Base-by-base conservation (phyloP, 345 rosid species). In the Hypericum androsaemum region DNA sequence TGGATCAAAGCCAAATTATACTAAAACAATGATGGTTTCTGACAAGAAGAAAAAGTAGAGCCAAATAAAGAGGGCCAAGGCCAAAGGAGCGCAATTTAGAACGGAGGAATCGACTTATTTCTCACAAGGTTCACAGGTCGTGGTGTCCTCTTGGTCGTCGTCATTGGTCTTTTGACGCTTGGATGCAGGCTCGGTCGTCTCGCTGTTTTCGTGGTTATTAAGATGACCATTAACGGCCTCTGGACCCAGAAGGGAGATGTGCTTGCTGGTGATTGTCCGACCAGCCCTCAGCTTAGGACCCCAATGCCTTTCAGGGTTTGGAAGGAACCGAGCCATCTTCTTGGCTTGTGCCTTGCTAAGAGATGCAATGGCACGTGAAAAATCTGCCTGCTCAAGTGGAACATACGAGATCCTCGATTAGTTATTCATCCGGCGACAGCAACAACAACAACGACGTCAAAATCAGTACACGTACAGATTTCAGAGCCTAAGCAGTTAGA, bases 251-350 rank as follows among this genome's bases (percentile, higher is more conserved):
- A 94, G 94, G 35, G 99, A 94, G 10, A 88, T 62, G 64, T 94
- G 99, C 73, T 94, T 94, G 72, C 79, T 80, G 22, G 99, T 94
- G 69, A 94, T 86, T 64, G 75, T 81, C 32, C 99, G 95, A 53
- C 98, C 98, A 3, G 98, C 98, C 50, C 95, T 75, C 11, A 85
- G 73, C 76, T 92, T 94, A 14, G 99, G 97, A 14, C 99, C 99
- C 99, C 99, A 94, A 54, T 94, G 95, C 79, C 86, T 94, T 71
- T 94, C 95, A 7, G 99, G 99, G 62, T 94, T 94, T 8, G 97
- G 94, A 50, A 86, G 92, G 79, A 81, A 94, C 9, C 95, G 83
- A 1, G 87, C 90, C 9, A 83, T 72, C 64, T 88, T 94, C 81
- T 88, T 94, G 7, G 81, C 87, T 69, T 88, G 98, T 42, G 96